A percentile compares a stretch with the other conserved stretches of the same genome.
Evolutionary conservation across 495 filamentous ascomycete genomes (phyloP).

Genomic region (Aspergillus incahuasiensis): DNA sequence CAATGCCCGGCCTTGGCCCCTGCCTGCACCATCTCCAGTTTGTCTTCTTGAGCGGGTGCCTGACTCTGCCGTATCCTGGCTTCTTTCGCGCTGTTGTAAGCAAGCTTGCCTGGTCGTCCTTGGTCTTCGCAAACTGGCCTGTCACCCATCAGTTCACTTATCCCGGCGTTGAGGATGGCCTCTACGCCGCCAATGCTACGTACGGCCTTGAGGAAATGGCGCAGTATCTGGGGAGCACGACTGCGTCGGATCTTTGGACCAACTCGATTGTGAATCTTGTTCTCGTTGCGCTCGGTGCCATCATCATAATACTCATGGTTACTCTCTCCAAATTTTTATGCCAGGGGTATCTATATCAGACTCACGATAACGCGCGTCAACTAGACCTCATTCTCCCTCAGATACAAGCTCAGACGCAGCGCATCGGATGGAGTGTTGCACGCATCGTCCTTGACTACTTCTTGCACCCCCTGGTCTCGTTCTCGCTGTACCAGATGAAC

Average conservation of each 20-base stretch:
- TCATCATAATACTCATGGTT: background rate
- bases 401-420: background rate
- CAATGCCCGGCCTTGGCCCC: slow-evolving; percentile 7
- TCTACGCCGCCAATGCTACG: slow-evolving; percentile 10
- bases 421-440: slow-evolving; percentile 12
- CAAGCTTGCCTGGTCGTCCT: slow-evolving; percentile 16
- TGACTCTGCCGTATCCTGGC: slow-evolving; percentile 15
- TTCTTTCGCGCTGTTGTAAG: slow-evolving; percentile 10
- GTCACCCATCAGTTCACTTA: slow-evolving; percentile 16
- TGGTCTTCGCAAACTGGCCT: slow-evolving; percentile 15
- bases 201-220: slow-evolving; percentile 16
- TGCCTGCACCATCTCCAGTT: slow-evolving; percentile 19
- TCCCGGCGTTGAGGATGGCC: slow-evolving; percentile 10
- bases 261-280: slow-evolving; percentile 16
- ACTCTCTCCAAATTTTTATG: background rate
- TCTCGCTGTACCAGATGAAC: slow-evolving; percentile 10
- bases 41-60: slow-evolving; percentile 16
- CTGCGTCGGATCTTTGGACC: slow-evolving; percentile 14
- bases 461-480: slow-evolving; percentile 10
- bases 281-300: slow-evolving; percentile 2
- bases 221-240: slow-evolving; percentile 12
- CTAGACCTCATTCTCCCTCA: background rate
- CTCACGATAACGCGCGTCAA: background rate
- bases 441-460: slow-evolving; percentile 15
- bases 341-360: background rate